Percentiles rank a stretch among this genome's conserved stretches.
Evolutionary conservation across 306 rosid genomes (phyloP).

Genomic region (Prunus kanzakura): DNA sequence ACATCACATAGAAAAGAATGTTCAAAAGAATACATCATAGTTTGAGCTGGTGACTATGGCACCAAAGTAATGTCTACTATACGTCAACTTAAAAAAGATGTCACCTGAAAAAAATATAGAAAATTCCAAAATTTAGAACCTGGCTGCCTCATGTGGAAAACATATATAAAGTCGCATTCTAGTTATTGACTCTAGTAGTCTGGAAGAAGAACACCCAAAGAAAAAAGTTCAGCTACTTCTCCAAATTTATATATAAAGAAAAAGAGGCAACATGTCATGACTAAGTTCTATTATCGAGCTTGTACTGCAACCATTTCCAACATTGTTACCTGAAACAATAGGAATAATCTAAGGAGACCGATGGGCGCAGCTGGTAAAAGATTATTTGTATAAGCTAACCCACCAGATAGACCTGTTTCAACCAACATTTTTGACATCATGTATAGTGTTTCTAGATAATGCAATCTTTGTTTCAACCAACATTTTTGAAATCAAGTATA

Average conservation of each 20-base stretch:
- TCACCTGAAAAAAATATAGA: background rate
- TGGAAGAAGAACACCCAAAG: constrained; percentile 33
- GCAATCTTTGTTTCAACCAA: constrained; percentile 5
- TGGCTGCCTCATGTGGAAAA: background rate
- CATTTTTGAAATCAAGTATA: constrained; percentile 2
- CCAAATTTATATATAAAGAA: background rate
- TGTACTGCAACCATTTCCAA: background rate
- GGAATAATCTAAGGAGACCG: no score
- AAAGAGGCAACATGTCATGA: background rate
- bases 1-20: background rate
- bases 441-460: no score
- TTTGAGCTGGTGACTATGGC: background rate
- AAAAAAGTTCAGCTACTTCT: constrained; percentile 8
- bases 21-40: background rate
- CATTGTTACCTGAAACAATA: background rate
- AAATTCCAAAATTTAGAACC: background rate
- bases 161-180: background rate
- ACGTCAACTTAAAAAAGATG: background rate
- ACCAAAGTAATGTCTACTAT: background rate
- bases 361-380: no score
- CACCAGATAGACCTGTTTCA: no score
- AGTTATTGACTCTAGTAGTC: constrained; percentile 66
- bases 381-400: no score
- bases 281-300: background rate
- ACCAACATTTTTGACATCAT: no score